Evolutionary conservation across 2,329 filamentous ascomycete species (phyloP), one percentile per base, ranked within the genome.

Genomic region (Venturia pyrina): DNA sequence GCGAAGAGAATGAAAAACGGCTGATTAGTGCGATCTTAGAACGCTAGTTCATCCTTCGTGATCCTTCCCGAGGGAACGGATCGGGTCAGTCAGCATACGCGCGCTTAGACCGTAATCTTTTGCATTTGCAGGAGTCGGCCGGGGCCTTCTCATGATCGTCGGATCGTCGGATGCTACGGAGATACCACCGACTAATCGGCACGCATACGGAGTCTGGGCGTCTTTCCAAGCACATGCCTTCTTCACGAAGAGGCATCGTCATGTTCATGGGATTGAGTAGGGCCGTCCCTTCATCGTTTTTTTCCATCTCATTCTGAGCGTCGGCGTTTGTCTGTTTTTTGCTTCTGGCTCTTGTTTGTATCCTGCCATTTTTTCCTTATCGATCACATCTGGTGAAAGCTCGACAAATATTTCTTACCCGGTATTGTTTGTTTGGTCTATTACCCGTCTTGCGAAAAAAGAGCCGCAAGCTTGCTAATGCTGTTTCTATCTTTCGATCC

Each of bases 1-100:
- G 72, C 71, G 67, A 77, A 78, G 69, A 65, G 68, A n/a, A 62
- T 67, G 24, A 70, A 70, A 44, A 44, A 60, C 34, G 53, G 63
- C 43, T 65, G 46, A 65, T 37, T n/a, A 10, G 5, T 59, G 32
- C 28, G 32, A 17, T 34, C 2, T 15, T 5, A 59, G 19, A 59
- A 37, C 10, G 32, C 53, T 59, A 59, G 32, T 59, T 37, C 32
- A n/a, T n/a, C 53, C 19, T 17, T 37, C 32, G 32, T 4, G 53
- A n/a, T 21, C 17, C 28, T 34, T 37, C 53, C 53, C 32, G 53
- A 24, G 53, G 32, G 53, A 17, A 19, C 2, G 53, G 53, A 37
- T 59, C 53, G 34, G 50, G 13, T 28, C 15, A 59, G 10, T 2
- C 32, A 5, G 53, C 28, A 59, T 37, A 37, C 53, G 53, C 32